Conservation (phyloP, 345 rosid species). For the Eucalyptus paniculata region DNA sequence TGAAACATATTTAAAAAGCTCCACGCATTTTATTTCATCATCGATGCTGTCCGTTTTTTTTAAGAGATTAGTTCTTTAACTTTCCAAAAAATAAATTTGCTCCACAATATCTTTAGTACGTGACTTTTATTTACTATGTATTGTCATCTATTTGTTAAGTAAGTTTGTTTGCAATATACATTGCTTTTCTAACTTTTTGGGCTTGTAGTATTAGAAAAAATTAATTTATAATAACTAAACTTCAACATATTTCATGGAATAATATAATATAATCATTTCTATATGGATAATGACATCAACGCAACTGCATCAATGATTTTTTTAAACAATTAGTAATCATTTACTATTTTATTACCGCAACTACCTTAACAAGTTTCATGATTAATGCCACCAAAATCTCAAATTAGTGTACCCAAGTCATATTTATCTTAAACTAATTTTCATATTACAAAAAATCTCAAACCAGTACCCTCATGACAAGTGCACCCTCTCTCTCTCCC, state of each 20-base stretch:
- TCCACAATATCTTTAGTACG: neutral
- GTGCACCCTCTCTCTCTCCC: neutral
- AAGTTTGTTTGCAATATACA: neutral
- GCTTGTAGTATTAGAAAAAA: neutral
- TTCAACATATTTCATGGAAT: neutral
- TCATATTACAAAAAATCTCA: rapidly evolving
- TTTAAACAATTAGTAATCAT: neutral
- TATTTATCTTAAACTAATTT: neutral
- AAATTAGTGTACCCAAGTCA: rapidly evolving
- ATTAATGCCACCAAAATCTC: neutral
- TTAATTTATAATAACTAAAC: neutral
- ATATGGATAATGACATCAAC: neutral
- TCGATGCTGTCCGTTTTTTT: neutral
- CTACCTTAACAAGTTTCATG: neutral
- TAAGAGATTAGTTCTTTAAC: neutral
- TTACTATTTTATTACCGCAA: too few species aligned
- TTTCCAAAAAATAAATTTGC: neutral
- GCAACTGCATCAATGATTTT: neutral
- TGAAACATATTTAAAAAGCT: neutral
- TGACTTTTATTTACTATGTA: neutral
- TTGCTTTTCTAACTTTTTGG: neutral
- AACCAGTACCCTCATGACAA: rapidly evolving
- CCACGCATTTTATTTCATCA: neutral
- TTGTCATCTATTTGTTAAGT: neutral
- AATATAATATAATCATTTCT: too few species aligned